Base-by-base conservation (phyloP, 352 stramenopile genomes). In the Phytophthora brassicae region DNA sequence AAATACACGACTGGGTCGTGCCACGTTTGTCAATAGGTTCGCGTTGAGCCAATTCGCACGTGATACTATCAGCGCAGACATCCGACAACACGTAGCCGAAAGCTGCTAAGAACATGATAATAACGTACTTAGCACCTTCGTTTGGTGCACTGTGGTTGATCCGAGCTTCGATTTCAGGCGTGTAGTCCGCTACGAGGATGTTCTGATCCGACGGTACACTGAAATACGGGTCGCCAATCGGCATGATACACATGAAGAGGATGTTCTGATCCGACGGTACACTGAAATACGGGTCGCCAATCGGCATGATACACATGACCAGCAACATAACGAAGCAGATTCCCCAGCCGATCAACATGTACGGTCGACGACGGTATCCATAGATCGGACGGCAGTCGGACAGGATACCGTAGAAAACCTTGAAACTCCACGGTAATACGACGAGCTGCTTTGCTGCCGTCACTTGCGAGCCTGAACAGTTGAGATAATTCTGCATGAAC, bases 151-250 rank as follows among this genome's bases (percentile, higher is more conserved):
- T 28, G 24, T 44, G 35, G 51, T 66, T 66, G n/a, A 66, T 38
- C 20, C 45, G 24, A 0, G 47, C 56, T 7, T 45, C 14, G 17
- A 64, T 59, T 29, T 58, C 60, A 16, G 47, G 24, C 13, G 65
- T 73, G 45, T 73, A 73, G 49, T 73, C 56, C 0, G 43, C 54
- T 16, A 65, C 31, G 2, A 58, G 35, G n/a, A 68, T 13, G 20
- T 68, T 39, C 4, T 64, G 66, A 29, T 70, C 46, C 2, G 45
- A 45, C 0, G 66, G 19, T 33, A 73, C 51, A 0, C 33, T 51
- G 61, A 65, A 89, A 60, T 86, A 89, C n/a, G 79, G 79, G 19
- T 64, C 50, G 3, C 70, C 77, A 1, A 72, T 54, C 1, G 72
- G 77, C n/a, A 67, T 66, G 22, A 50, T 59, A n/a, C 70, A 70